A percentile compares a stretch with the other conserved stretches of the same genome.
Conservation (phyloP, 352 stramenopile genomes). For the Blastocystis sp. region DNA sequence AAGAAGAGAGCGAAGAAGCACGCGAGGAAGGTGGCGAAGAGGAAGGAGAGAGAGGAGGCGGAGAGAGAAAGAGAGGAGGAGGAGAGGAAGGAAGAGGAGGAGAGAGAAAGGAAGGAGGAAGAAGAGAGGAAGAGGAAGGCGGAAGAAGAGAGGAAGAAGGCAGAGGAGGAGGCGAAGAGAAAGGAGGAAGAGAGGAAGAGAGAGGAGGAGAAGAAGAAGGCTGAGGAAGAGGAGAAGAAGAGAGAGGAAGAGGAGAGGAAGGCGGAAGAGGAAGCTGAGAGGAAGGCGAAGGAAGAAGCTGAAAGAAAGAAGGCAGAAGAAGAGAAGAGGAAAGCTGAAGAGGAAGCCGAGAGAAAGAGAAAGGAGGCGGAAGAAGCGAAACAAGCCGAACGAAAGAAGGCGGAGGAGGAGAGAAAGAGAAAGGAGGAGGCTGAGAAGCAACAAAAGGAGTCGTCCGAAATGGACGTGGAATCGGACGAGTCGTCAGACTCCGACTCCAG, state of each 20-base stretch:
- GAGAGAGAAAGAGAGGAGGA: neutral
- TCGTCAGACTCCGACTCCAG: neutral
- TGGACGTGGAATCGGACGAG: neutral
- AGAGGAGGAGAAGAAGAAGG: neutral
- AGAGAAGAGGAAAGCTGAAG: neutral
- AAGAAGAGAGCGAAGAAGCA: conserved; percentile 31
- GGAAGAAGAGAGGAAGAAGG: conserved; percentile 1
- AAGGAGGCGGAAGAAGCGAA: neutral
- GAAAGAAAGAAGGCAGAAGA: neutral
- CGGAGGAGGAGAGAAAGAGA: conserved; percentile 3
- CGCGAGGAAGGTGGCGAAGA: neutral
- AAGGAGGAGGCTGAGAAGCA: neutral
- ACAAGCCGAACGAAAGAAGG: neutral
- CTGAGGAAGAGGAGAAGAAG: neutral
- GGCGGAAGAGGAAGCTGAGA: neutral
- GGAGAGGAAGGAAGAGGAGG: neutral
- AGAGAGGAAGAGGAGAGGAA: neutral
- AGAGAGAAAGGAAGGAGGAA: neutral
- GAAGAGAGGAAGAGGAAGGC: neutral
- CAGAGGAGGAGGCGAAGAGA: neutral
- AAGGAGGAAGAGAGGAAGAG: neutral
- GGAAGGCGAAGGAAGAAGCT: neutral
- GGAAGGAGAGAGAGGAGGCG: neutral
- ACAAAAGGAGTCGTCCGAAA: neutral
- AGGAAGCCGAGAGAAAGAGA: neutral